Evolutionary conservation across 2,329 filamentous ascomycete species (phyloP).

Genomic region (Claviceps sorghi): DNA sequence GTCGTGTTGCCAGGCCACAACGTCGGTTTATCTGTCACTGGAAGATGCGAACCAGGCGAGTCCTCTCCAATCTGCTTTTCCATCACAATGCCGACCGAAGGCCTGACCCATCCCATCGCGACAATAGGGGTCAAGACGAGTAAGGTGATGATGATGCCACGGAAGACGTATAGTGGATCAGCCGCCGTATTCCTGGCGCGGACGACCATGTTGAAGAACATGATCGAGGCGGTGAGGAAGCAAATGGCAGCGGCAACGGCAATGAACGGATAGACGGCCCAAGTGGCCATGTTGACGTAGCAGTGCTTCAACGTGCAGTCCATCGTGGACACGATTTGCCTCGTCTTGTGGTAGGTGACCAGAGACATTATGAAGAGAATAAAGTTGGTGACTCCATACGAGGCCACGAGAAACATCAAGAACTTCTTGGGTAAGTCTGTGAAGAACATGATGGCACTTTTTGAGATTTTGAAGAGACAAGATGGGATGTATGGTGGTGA

Average conservation of each 20-base stretch:
- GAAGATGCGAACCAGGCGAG: background rate
- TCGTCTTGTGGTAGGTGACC: conserved; percentile 3
- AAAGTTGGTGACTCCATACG: conserved; percentile 12
- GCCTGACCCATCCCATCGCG: conserved; percentile 7
- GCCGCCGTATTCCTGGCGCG: conserved; percentile 2
- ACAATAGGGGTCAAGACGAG: conserved; percentile 9
- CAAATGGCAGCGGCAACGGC: conserved; percentile 7
- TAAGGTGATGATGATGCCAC: conserved; percentile 11
- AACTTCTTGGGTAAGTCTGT: conserved; percentile 1
- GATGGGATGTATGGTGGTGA: too few relatives aligned
- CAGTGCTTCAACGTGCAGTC: background rate
- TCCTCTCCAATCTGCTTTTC: too few relatives aligned
- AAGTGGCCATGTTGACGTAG: conserved; percentile 3
- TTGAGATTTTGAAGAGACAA: background rate
- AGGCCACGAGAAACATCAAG: conserved; percentile 8
- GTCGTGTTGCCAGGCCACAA: background rate
- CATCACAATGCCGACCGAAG: background rate
- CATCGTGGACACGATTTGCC: too few relatives aligned
- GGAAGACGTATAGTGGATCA: conserved; percentile 12
- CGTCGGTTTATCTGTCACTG: too few relatives aligned
- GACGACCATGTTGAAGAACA: conserved; percentile 7
- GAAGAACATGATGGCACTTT: background rate
- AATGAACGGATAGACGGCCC: conserved; percentile 10
- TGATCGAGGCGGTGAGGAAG: conserved; percentile 5
- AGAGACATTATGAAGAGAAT: conserved; percentile 10